Evolutionary conservation across 345 rosid genomes (phyloP).

Genomic region (Eucalyptus lansdowneana): DNA sequence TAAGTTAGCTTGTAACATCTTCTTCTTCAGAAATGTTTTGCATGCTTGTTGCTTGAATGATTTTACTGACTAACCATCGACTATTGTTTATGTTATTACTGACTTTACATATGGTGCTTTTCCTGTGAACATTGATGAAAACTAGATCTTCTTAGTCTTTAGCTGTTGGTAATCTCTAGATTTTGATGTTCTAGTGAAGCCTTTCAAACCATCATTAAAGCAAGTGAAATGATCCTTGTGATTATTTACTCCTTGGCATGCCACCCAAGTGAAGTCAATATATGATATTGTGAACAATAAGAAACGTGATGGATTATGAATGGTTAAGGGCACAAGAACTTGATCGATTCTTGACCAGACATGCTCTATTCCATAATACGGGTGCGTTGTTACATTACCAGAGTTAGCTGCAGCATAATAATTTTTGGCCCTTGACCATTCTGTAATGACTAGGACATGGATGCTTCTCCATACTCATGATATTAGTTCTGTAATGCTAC

Average conservation of each 20-base stretch:
- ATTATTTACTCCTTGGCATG: not conserved
- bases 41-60: not conserved
- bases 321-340: not conserved
- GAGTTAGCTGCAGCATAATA: not conserved
- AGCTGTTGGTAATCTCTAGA: not conserved
- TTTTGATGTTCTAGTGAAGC: not conserved
- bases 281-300: not conserved
- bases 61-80: not conserved
- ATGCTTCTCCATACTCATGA: not conserved
- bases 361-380: not conserved
- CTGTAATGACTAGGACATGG: not conserved
- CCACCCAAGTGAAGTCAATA: not conserved
- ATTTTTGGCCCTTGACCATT: not conserved
- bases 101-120: not conserved
- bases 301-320: not conserved
- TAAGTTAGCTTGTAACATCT: slow-evolving; percentile 17
- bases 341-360: not conserved
- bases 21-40: not conserved
- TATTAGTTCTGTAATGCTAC: not conserved
- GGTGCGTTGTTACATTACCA: not conserved
- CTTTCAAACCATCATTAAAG: not conserved
- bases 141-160: not conserved
- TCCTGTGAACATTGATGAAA: not conserved
- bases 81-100: not conserved
- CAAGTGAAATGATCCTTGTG: not conserved